Conservation (phyloP, 2,329 filamentous ascomycete species). For the Fusarium bactridioides region DNA sequence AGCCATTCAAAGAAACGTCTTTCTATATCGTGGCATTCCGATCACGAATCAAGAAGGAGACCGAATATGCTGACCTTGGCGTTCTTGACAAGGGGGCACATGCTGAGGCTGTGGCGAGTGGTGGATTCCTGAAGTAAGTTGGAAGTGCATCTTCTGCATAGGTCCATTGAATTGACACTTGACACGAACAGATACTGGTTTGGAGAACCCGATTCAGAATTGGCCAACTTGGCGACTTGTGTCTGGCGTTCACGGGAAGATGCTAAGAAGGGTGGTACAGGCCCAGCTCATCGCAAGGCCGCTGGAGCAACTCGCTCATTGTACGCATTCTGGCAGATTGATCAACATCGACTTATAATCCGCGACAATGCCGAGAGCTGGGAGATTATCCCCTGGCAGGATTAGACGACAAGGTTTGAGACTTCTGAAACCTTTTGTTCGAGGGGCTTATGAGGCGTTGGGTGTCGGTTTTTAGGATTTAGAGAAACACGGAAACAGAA, state of each 20-base stretch:
- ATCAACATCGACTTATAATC: constrained; percentile 74
- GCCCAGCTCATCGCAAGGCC: constrained; percentile 69
- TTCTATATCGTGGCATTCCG: constrained; percentile 91
- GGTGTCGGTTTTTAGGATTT: neutral
- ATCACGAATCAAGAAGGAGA: constrained; percentile 72
- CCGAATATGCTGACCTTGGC: constrained; percentile 73
- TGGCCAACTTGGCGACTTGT: constrained; percentile 84
- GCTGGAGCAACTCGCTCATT: constrained; percentile 69
- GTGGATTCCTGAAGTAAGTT: constrained; percentile 79
- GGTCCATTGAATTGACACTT: constrained; percentile 33
- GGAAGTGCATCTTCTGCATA: neutral
- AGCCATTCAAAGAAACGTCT: constrained; percentile 65
- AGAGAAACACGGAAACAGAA: neutral
- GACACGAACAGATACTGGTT: constrained; percentile 78
- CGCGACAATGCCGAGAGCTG: constrained; percentile 70
- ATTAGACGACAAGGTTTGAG: constrained; percentile 17
- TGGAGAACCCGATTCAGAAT: constrained; percentile 72
- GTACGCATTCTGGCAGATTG: constrained; percentile 74
- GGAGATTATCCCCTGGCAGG: constrained; percentile 67
- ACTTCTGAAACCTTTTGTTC: neutral
- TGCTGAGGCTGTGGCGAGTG: constrained; percentile 78
- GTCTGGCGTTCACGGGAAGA: constrained; percentile 69
- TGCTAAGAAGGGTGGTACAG: constrained; percentile 65
- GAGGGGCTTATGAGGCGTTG: neutral
- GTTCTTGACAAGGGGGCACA: constrained; percentile 81